Base-by-base conservation (phyloP, 495 filamentous ascomycete species). In the Penicillium canariense region DNA sequence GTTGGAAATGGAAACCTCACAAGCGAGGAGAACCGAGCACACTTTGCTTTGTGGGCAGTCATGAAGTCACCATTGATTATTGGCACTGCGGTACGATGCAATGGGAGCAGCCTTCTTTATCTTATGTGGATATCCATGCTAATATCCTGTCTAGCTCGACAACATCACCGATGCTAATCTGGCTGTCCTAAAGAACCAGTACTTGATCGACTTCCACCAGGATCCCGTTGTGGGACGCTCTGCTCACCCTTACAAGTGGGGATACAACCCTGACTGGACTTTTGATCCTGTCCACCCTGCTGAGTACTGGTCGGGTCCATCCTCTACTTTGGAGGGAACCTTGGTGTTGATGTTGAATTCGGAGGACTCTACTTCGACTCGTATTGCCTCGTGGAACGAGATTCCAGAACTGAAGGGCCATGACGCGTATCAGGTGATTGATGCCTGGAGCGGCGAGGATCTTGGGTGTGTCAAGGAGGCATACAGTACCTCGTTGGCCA, bases 211-310 rank as follows among this genome's bases (percentile, higher is more conserved):
- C 0, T 85, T 88, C 66, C 79, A 81, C 59, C 86, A 88, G 61
- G 86, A 89, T 52, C 67, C 73, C 8, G 45, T 72, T 2, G 54
- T 71, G 40, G 84, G 83, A 3, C 64, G 63, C 12, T 77, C 83
- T 1, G 83, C 81, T 0, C 76, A 64, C 61, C 85, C 84, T 1
- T 88, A 84, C 52, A 87, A 87, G 61, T 86, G 84, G 83, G 84
- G 84, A 2, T 76, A 74, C 34, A 86, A 84, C 34, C 63, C 75
- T 1, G 80, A 87, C 55, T 85, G 78, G 71, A 87, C 81, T 0
- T 89, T 83, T 54, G 78, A 85, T 40, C 67, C 77, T 0, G 72
- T 64, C 0, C 74, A 80, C 44, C 84, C 84, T 3, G 82, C 84
- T 0, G 84, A 84, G 58, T 87, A 81, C 59, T 87, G 82, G 75